Evolutionary conservation across 352 stramenopile genomes (phyloP).

Genomic region (Plasmopara muralis): DNA sequence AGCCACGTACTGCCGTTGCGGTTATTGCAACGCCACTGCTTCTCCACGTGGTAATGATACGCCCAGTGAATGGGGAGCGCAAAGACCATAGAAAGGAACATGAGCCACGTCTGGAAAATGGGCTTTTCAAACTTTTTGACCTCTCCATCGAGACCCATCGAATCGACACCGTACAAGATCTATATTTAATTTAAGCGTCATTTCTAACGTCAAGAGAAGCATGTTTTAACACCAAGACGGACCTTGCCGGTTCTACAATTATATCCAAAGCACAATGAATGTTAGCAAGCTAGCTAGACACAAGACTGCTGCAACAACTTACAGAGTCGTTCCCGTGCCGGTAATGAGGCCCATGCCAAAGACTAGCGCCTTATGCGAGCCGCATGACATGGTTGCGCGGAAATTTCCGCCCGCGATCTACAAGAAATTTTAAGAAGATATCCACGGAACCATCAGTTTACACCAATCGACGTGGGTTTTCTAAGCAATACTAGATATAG

Average conservation of each 20-base stretch:
- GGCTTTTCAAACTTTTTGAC: constrained; percentile 92
- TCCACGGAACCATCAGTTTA: no score
- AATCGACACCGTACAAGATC: constrained; percentile 90
- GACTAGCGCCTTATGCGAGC: constrained; percentile 64
- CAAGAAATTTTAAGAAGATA: no score
- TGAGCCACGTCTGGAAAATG: constrained; percentile 95
- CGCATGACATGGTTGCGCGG: constrained; percentile 59
- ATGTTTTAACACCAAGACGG: constrained; percentile 1
- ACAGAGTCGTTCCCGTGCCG: constrained; percentile 80
- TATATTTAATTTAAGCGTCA: constrained; percentile 26
- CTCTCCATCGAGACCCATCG: constrained; percentile 79
- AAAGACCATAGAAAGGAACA: constrained; percentile 95
- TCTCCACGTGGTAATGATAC: constrained; percentile 76
- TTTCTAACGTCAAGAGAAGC: background rate
- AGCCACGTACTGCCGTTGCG: constrained; percentile 53
- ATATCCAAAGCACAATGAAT: constrained; percentile 4
- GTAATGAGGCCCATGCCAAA: constrained; percentile 77
- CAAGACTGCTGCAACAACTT: constrained; percentile 17
- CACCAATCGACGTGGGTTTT: no score
- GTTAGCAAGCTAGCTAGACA: constrained; percentile 1
- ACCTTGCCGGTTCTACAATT: constrained; percentile 60
- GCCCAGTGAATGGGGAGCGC: constrained; percentile 89
- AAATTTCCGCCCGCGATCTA: background rate
- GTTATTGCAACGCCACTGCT: constrained; percentile 50
- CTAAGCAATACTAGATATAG: no score